A percentile compares a stretch with the other conserved stretches of the same genome.
Evolutionary conservation across 2,329 filamentous ascomycete species (phyloP).

Genomic region (Nemania bipapillata): DNA sequence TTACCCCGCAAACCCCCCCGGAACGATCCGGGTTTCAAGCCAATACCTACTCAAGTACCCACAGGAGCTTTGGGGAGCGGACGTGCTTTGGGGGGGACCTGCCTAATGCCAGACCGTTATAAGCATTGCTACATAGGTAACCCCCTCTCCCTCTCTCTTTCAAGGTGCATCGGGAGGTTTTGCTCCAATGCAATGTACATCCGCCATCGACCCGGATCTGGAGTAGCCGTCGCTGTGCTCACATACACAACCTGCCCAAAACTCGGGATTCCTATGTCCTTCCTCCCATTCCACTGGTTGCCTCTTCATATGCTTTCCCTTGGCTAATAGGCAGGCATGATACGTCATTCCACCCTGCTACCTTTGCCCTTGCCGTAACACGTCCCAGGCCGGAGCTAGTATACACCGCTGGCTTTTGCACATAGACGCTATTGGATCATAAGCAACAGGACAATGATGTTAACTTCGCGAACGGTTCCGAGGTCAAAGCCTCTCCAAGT

Average conservation of each 20-base stretch:
- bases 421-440: constrained; percentile 9
- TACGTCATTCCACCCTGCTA: constrained; percentile 19
- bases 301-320: constrained; percentile 5
- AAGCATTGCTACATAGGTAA: background rate
- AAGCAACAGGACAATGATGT: constrained; percentile 50
- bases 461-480: constrained; percentile 49
- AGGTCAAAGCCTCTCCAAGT: constrained; percentile 46
- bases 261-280: background rate
- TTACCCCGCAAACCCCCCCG: constrained; percentile 40
- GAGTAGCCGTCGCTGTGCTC: background rate
- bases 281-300: constrained; percentile 1
- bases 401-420: background rate
- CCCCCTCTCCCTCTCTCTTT: background rate
- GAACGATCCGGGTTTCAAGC: constrained; percentile 34
- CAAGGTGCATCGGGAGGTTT: background rate
- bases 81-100: background rate
- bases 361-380: constrained; percentile 8
- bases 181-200: background rate
- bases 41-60: constrained; percentile 9
- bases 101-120: background rate
- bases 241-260: background rate
- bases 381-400: background rate
- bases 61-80: constrained; percentile 17
- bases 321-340: constrained; percentile 15
- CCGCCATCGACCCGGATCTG: background rate